A percentile compares a stretch with the other conserved stretches of the same genome.
Evolutionary conservation across 345 rosid genomes (phyloP).

Genomic region (Microcos paniculata): DNA sequence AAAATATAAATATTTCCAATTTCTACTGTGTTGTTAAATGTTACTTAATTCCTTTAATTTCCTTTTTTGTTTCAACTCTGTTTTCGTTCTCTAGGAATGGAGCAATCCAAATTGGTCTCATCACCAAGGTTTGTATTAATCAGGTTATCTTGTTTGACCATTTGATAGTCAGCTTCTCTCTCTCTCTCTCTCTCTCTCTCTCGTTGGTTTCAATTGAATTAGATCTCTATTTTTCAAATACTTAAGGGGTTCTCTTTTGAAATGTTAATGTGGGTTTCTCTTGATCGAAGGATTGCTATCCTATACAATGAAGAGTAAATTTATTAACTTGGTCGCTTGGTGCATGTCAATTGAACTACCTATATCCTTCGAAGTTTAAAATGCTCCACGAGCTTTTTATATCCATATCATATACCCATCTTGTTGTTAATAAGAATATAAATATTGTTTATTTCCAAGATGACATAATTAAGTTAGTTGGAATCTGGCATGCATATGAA

Average conservation of each 20-base stretch:
- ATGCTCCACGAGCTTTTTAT: neutral
- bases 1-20: neutral
- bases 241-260: neutral
- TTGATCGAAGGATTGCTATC: neutral
- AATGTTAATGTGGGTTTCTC: neutral
- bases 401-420: neutral
- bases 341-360: neutral
- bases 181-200: conserved; percentile 23
- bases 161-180: conserved; percentile 21
- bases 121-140: conserved; percentile 59
- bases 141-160: conserved; percentile 28
- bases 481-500: neutral
- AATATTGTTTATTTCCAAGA: neutral
- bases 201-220: neutral
- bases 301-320: neutral
- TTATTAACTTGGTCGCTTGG: neutral
- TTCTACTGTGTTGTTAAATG: neutral
- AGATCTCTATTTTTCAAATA: neutral
- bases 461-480: neutral
- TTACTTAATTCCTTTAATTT: neutral
- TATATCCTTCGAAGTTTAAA: neutral
- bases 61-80: neutral
- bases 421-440: neutral
- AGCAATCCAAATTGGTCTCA: conserved; percentile 57
- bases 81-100: conserved; percentile 62